Evolutionary conservation across 78 protist genomes (phyloP).

Genomic region (Chrysochromulina tobinii): DNA sequence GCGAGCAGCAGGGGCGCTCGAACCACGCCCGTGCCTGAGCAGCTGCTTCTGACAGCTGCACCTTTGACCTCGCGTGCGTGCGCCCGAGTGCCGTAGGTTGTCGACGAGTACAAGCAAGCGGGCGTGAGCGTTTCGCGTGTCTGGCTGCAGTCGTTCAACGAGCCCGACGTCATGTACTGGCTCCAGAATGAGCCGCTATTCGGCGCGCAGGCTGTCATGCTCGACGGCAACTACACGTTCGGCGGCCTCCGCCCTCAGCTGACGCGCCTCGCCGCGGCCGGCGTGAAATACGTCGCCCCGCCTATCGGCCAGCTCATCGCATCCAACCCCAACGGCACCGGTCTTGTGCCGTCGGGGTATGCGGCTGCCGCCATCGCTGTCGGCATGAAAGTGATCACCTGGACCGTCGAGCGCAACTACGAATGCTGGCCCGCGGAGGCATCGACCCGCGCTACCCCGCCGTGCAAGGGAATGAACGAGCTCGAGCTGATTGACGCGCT

Average conservation of each 20-base stretch:
- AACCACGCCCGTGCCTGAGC: too few species aligned
- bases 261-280: neutral
- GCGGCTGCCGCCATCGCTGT: neutral
- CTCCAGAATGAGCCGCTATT: neutral
- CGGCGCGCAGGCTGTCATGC: neutral
- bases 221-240: neutral
- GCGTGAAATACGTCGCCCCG: slow-evolving; percentile 12
- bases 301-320: neutral
- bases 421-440: neutral
- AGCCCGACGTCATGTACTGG: neutral
- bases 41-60: too few species aligned
- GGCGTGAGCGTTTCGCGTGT: neutral
- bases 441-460: too few species aligned
- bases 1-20: too few species aligned
- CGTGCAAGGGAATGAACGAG: neutral
- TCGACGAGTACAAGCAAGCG: neutral
- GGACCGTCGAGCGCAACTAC: slow-evolving; percentile 13
- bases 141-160: neutral
- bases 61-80: too few species aligned
- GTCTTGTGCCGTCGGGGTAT: neutral
- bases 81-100: too few species aligned
- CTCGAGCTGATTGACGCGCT: neutral
- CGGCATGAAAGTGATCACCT: slow-evolving; percentile 8
- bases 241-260: neutral
- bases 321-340: too few species aligned